These are phyloP conservation scores for Zychaea mexicana DNA, from an alignment of 371 early-diverging fungal genomes.

Conservation along the genomic window DNA sequence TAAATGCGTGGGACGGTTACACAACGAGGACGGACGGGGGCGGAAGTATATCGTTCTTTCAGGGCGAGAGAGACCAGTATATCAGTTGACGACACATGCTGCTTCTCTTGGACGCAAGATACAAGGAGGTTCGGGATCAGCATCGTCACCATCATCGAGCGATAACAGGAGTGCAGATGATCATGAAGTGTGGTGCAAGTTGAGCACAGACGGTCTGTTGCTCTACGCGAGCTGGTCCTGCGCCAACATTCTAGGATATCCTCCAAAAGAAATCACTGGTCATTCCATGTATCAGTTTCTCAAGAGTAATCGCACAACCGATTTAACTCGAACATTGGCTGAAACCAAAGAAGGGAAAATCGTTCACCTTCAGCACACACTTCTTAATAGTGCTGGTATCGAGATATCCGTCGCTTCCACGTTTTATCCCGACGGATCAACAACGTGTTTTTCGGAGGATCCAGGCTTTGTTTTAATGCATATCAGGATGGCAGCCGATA, in stretches of 20 bases:
- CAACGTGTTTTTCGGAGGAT: slow-evolving; percentile 7
- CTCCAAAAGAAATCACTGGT: slow-evolving; percentile 51
- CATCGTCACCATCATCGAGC: neutral
- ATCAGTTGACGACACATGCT: slow-evolving; percentile 28
- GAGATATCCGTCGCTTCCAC: slow-evolving; percentile 47
- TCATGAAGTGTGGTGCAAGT: slow-evolving; percentile 63
- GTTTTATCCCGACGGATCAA: slow-evolving; percentile 50
- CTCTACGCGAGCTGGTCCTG: slow-evolving; percentile 52
- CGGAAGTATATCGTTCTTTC: slow-evolving; percentile 65
- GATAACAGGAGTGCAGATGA: slow-evolving; percentile 9
- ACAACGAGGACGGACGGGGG: slow-evolving; percentile 59
- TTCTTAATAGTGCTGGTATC: slow-evolving; percentile 42
- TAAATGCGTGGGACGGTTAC: slow-evolving; percentile 58
- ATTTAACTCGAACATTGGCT: slow-evolving; percentile 48
- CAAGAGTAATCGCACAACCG: slow-evolving; percentile 53
- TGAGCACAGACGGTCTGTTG: slow-evolving; percentile 61
- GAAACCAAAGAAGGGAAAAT: slow-evolving; percentile 51
- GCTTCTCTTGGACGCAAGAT: slow-evolving; percentile 21
- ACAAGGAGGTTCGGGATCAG: slow-evolving; percentile 11
- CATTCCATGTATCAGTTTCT: slow-evolving; percentile 58
- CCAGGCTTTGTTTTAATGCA: slow-evolving; percentile 51
- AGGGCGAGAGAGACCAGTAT: slow-evolving; percentile 53
- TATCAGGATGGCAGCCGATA: slow-evolving; percentile 23
- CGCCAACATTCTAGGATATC: slow-evolving; percentile 44
- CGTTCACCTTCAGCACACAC: slow-evolving; percentile 40